A percentile compares a stretch with the other conserved stretches of the same genome.
Evolutionary conservation across 257 asterid genomes (phyloP).

Genomic region (Solanum phureja): DNA sequence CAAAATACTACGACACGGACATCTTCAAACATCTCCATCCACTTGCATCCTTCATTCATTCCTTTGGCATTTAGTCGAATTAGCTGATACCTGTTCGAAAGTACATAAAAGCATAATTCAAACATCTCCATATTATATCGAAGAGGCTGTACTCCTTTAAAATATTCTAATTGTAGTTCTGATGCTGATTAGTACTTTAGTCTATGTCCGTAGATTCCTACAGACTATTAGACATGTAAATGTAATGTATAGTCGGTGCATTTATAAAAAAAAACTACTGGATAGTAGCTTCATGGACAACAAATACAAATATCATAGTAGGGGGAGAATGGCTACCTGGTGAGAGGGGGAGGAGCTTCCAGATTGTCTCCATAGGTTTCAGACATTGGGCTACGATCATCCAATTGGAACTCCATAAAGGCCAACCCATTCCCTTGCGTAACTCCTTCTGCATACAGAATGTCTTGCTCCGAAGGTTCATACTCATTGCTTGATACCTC

Average conservation of each 20-base stretch:
- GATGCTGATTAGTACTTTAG: not conserved
- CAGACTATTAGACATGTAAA: not conserved
- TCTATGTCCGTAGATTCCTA: not conserved
- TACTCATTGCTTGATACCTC: conserved; percentile 93
- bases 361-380: conserved; percentile 75
- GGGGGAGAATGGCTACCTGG: conserved; percentile 32
- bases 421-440: conserved; percentile 94
- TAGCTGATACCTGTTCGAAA: conserved; percentile 64
- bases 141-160: not conserved
- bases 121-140: not conserved
- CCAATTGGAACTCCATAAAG: conserved; percentile 85
- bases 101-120: not conserved
- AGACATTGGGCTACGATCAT: conserved; percentile 93
- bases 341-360: conserved; percentile 57
- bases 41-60: conserved; percentile 78
- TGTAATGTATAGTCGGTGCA: not conserved
- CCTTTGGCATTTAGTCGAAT: conserved; percentile 82
- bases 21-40: conserved; percentile 98
- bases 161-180: not conserved
- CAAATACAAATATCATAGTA: not conserved
- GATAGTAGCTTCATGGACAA: not conserved
- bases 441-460: conserved; percentile 86
- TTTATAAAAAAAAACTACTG: not conserved
- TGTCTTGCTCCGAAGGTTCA: conserved; percentile 86
- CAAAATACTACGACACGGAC: conserved; percentile 77